A percentile compares a stretch with the other conserved stretches of the same genome.
Conservation (phyloP, 1,284 basidiomycete genomes). For the Pseudozyma sp. region DNA sequence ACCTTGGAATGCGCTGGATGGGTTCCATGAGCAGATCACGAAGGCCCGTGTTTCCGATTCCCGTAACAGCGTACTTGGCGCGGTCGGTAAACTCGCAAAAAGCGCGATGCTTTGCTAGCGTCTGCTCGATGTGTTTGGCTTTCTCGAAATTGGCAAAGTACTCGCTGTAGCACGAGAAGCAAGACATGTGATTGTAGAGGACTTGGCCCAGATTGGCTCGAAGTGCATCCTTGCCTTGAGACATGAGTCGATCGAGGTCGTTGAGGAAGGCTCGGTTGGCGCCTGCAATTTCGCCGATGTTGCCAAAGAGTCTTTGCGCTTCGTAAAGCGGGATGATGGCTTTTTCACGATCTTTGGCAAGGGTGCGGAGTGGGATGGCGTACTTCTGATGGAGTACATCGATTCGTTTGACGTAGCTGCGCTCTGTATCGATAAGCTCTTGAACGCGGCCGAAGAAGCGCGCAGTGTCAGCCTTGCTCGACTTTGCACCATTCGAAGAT, state of each 20-base stretch:
- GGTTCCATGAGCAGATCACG: conserved; percentile 97
- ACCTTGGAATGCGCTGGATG: conserved; percentile 97
- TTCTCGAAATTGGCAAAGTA: conserved; percentile 94
- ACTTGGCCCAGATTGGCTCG: conserved; percentile 83
- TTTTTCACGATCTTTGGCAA: conserved; percentile 84
- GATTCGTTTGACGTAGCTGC: conserved; percentile 64
- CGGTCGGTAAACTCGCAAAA: conserved; percentile 80
- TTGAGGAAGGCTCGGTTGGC: conserved; percentile 86
- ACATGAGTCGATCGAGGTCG: conserved; percentile 78
- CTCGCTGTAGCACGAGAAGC: conserved; percentile 87
- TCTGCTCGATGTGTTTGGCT: conserved; percentile 87
- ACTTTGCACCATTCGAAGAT: background rate
- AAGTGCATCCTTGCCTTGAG: conserved; percentile 73
- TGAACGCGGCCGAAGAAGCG: conserved; percentile 50
- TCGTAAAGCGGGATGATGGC: conserved; percentile 89
- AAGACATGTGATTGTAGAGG: conserved; percentile 73
- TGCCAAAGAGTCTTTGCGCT: conserved; percentile 91
- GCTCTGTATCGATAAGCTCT: conserved; percentile 67
- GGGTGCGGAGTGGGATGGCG: conserved; percentile 87
- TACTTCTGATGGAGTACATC: conserved; percentile 72
- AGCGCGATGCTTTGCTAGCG: conserved; percentile 80
- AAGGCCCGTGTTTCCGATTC: conserved; percentile 80
- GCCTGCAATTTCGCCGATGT: conserved; percentile 87
- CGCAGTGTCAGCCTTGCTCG: conserved; percentile 25
- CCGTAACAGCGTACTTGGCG: conserved; percentile 87